phyloP scores from a whole-genome alignment of 1,139 yeast species.

The Kluyveromyces marxianus region DNA sequence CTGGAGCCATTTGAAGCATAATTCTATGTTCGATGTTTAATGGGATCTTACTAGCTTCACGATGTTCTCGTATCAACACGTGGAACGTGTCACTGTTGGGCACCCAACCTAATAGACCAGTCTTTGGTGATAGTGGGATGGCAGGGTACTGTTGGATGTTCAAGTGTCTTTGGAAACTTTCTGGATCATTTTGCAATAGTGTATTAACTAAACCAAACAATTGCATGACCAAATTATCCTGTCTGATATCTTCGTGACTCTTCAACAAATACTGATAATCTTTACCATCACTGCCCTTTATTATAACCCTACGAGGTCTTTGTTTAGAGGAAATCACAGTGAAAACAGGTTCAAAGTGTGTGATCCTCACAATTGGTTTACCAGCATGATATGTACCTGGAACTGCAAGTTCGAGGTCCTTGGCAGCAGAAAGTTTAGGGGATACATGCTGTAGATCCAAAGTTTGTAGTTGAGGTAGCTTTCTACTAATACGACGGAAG shows the following conservation, averaged over 20 bases:
- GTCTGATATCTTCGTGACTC: constrained; percentile 98
- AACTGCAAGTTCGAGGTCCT: constrained; percentile 76
- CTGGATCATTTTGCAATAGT: constrained; percentile 79
- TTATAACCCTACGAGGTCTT: constrained; percentile 77
- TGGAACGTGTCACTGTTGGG: constrained; percentile 97
- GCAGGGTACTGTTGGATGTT: constrained; percentile 90
- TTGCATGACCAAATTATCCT: constrained; percentile 97
- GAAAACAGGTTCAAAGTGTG: constrained; percentile 71
- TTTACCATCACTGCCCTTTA: constrained; percentile 87
- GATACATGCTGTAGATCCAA: constrained; percentile 90
- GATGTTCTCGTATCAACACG: constrained; percentile 80
- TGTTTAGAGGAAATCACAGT: constrained; percentile 94
- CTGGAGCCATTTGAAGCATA: constrained; percentile 98
- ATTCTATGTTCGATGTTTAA: constrained; percentile 90
- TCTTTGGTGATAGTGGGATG: constrained; percentile 90
- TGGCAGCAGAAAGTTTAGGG: constrained; percentile 74
- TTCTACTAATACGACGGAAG: constrained; percentile 83
- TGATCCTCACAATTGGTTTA: constrained; percentile 65
- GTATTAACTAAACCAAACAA: constrained; percentile 93
- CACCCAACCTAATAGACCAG: constrained; percentile 97
- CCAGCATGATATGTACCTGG: constrained; percentile 94
- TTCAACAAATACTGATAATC: constrained; percentile 74
- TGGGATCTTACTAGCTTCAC: constrained; percentile 84
- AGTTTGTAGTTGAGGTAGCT: constrained; percentile 77
- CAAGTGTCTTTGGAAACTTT: constrained; percentile 91